These are phyloP conservation scores for Malus hybrid DNA, from an alignment of 331 rosid species.

Conservation along the genomic window DNA sequence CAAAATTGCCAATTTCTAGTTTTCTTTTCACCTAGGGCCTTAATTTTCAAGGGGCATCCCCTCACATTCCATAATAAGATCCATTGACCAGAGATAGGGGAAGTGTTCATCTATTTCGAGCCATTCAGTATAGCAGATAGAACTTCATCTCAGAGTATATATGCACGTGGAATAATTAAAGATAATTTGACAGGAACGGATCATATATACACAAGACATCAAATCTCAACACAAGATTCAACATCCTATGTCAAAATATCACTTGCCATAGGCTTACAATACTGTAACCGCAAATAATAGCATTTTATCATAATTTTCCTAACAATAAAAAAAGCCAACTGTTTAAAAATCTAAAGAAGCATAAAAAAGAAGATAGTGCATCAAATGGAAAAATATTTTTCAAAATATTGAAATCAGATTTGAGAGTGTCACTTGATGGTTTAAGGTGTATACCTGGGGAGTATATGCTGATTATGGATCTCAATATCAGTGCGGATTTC, in stretches of 20 bases:
- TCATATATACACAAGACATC: not conserved
- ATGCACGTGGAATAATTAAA: not conserved
- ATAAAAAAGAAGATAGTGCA: not conserved
- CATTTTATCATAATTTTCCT: not conserved
- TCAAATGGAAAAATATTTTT: not conserved
- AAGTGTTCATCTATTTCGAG: not conserved
- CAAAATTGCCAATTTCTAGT: not conserved
- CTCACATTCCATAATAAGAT: not conserved
- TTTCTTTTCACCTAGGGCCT: not conserved
- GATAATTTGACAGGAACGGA: not conserved
- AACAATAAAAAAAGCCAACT: not conserved
- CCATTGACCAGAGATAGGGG: not conserved
- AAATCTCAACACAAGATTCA: not conserved
- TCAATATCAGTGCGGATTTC: slow-evolving; percentile 80
- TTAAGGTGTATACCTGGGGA: slow-evolving; percentile 65
- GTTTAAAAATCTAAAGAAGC: not conserved
- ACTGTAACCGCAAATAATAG: not conserved
- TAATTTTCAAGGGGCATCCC: not conserved
- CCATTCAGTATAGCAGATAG: not conserved
- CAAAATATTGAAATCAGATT: not conserved
- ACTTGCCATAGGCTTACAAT: not conserved
- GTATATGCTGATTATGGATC: slow-evolving; percentile 84
- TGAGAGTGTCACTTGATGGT: not conserved
- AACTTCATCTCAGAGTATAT: not conserved
- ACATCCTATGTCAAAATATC: not conserved